Conservation (phyloP, 306 rosid species). For the Sechiopsis laciniata region DNA sequence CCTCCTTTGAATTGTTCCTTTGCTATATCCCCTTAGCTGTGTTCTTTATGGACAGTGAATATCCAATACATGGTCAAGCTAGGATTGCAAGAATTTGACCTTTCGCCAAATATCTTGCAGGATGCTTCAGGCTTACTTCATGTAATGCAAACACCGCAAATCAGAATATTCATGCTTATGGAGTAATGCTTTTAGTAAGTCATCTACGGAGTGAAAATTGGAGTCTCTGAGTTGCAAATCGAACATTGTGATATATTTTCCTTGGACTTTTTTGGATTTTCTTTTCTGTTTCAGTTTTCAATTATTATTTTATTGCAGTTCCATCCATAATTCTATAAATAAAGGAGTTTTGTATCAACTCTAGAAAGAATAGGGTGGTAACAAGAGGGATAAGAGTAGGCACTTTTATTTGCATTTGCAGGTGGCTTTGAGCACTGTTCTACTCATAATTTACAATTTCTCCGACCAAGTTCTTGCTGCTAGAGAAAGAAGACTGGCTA, state of each 20-base stretch:
- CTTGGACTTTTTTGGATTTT: not conserved
- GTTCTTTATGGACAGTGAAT: not conserved
- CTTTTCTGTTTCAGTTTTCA: not conserved
- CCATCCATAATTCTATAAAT: not conserved
- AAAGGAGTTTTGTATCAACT: constrained; percentile 7
- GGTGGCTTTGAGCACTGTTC: constrained; percentile 84
- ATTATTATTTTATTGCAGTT: not conserved
- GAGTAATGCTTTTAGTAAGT: constrained; percentile 84
- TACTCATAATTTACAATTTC: constrained; percentile 91
- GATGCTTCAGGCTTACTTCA: constrained; percentile 84
- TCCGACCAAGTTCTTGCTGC: constrained; percentile 89
- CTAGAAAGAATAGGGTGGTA: constrained; percentile 7
- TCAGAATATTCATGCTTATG: constrained; percentile 78
- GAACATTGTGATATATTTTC: not conserved
- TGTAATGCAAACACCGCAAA: constrained; percentile 64
- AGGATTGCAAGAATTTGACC: constrained; percentile 26
- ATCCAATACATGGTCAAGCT: not conserved
- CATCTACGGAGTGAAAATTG: constrained; percentile 26
- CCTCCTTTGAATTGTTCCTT: not conserved
- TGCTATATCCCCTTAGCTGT: not conserved
- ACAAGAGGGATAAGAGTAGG: constrained; percentile 27
- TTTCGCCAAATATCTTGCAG: constrained; percentile 45
- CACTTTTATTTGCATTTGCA: constrained; percentile 55
- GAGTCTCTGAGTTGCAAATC: not conserved
- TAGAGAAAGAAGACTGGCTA: constrained; percentile 74